Evolutionary conservation across 345 rosid species (phyloP).

Genomic region (Durio zibethinus): DNA sequence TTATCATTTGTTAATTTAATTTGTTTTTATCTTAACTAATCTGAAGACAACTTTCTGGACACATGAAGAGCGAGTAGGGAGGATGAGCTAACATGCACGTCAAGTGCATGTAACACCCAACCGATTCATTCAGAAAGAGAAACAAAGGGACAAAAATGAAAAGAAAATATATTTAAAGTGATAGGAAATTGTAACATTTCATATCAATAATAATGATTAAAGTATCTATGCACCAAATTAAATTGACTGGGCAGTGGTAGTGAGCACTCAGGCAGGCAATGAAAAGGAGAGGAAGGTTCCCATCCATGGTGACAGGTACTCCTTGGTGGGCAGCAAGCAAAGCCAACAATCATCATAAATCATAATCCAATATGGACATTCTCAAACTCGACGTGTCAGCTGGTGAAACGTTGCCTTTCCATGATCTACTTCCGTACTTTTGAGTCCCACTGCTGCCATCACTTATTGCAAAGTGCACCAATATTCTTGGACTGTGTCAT

Average conservation of each 20-base stretch:
- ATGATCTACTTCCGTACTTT: background rate
- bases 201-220: background rate
- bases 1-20: too few species aligned
- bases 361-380: too few species aligned
- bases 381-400: conserved; percentile 12
- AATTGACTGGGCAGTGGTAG: background rate
- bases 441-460: background rate
- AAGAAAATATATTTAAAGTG: background rate
- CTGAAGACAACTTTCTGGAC: background rate
- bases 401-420: background rate
- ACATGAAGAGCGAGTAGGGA: too few species aligned
- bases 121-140: background rate
- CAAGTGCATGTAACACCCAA: background rate
- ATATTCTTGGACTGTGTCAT: conserved; percentile 2
- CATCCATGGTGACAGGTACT: background rate
- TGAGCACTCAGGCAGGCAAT: background rate
- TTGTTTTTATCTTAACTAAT: background rate
- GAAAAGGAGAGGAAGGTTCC: conserved; percentile 10
- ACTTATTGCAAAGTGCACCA: background rate
- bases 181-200: background rate
- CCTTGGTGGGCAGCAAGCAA: background rate
- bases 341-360: background rate
- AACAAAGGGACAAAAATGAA: background rate
- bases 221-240: background rate
- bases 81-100: background rate